Conservation (phyloP, 2,329 filamentous ascomycete species). For the Scytalidium sp. region DNA sequence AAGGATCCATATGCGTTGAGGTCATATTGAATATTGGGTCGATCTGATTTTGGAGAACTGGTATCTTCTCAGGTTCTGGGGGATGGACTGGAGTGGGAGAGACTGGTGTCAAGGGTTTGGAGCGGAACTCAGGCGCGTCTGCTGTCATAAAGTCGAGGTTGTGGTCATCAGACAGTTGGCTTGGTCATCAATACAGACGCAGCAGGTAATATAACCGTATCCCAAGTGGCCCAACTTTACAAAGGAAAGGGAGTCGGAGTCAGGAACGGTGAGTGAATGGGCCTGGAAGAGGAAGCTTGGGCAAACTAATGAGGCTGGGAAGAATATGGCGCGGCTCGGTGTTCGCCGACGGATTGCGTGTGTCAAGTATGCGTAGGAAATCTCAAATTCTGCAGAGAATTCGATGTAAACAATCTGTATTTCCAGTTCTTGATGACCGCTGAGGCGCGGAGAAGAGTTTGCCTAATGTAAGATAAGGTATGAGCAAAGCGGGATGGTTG, state of each 20-base stretch:
- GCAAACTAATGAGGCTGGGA: neutral
- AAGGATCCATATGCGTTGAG: constrained; percentile 48
- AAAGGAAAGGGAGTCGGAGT: neutral
- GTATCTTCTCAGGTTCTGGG: constrained; percentile 65
- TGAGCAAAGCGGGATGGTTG: neutral
- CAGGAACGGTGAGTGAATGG: neutral
- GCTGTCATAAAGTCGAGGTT: constrained; percentile 15
- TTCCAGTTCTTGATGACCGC: neutral
- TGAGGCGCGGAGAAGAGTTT: neutral
- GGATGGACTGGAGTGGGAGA: constrained; percentile 69
- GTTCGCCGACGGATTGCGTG: neutral
- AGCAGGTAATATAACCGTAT: neutral
- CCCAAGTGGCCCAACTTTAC: neutral
- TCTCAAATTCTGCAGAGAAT: neutral
- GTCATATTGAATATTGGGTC: constrained; percentile 69
- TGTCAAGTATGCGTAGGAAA: neutral
- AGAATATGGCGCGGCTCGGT: neutral
- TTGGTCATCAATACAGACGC: neutral
- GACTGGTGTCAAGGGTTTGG: constrained; percentile 65
- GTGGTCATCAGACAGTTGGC: neutral
- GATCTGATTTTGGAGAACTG: constrained; percentile 69
- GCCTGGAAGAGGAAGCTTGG: neutral
- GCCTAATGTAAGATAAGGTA: neutral
- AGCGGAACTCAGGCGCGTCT: constrained; percentile 56
- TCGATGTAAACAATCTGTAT: neutral